Base-by-base conservation (phyloP, 495 filamentous ascomycete genomes). In the Penicillium lividum region DNA sequence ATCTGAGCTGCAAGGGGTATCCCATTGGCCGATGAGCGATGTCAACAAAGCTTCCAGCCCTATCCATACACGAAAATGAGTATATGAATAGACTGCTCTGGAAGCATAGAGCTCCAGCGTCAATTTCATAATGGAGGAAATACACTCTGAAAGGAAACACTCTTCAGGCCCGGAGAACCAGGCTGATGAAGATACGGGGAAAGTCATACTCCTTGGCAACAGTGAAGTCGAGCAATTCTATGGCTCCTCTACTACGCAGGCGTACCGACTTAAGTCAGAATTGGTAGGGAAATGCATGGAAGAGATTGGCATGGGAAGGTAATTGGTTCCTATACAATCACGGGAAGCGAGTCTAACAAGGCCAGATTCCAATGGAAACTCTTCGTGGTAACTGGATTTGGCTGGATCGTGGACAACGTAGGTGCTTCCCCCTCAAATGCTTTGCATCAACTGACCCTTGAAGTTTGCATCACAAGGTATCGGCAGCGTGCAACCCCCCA, bases 371-470 rank as follows among this genome's bases (percentile, higher is more conserved):
- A 74, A 64, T 74, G 66, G 65, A 68, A 67, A 29, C 61, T 74
- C 0, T 74, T 71, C 31, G 58, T 69, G 9, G 62, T 72, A 0
- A 71, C 69, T 29, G 72, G 72, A 0, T 74, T 74, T 34, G 69
- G 72, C 30, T 74, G 66, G 66, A 68, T 72, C 22, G 68, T 74
- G 3, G 72, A 74, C 54, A 72, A 72, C 34, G 69, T 70, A 56
- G 13, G 63, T 60, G 29, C 15, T 34, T n/a, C 4, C 18, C 18
- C 7, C 15, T 27, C 50, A 1, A 9, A 8, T 3, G 15, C 31
- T 7, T 31, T 43, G 15, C 4, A 15, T 6, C 9, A 22, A 47
- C 9, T 46, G 47, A 58, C 30, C 13, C 5, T 33, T 25, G 3
- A 29, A 69, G 69, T 71, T 74, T 38, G 66, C 65, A 45, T 71